Evolutionary conservation across 371 early-diverging fungal species (phyloP), one percentile per base, ranked within the genome.

Genomic region (Mucor circinelloides): DNA sequence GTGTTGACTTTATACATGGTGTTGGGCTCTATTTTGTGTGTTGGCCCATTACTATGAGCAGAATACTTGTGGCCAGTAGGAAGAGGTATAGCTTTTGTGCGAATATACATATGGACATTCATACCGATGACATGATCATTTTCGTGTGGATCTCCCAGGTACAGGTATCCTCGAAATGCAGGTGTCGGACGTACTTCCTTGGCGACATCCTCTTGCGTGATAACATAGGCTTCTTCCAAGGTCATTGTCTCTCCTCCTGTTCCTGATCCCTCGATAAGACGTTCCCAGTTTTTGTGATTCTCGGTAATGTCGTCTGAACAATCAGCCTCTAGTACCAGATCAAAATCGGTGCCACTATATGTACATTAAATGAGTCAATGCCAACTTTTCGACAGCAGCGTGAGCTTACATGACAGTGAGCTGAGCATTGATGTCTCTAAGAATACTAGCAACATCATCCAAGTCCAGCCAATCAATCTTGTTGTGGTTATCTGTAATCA

Each of bases 41-140:
- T 81, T 13, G 70, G 74, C 0, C 72, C 48, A 8, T 86, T 82
- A 15, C 90, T 86, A 6, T 89, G 54, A 0, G 74, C 60, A 0
- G 92, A 91, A 63, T 78, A 89, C 68, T 92, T 91, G 57, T 84
- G 89, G 30, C 85, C 74, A 1, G 80, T 74, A 4, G 87, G 87
- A 5, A 82, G 54, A 46, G 80, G 85, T 7, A 73, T 67, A 42
- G 79, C 79, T 56, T 72, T 84, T 0, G 91, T 86, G 5, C 86
- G 82, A 13, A 82, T 67, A 71, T 84, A 93, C 75, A 87, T 88
- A 9, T 73, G 73, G 3, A 91, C 79, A 15, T 78, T 80, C 32
- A 93, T 85, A 0, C 79, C 46, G 13, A 91, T 52, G 2, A 83
- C 59, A 7, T 77, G 46, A 6, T 77, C 73, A 58, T 77, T 66